Base-by-base conservation (phyloP, 1,284 basidiomycete genomes). In the Ganoderma sp. region DNA sequence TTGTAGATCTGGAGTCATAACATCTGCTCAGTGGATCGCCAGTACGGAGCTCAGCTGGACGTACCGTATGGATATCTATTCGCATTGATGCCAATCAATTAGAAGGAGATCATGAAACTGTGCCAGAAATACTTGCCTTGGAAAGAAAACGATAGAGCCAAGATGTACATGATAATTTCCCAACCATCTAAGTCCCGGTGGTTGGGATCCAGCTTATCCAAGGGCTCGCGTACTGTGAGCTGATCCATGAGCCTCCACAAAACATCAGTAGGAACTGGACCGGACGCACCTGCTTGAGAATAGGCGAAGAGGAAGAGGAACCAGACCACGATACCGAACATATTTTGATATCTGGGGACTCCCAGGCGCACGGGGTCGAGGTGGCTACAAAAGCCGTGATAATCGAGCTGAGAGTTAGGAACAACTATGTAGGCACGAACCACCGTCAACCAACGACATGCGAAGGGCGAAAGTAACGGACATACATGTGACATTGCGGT, bases 341-440 rank as follows among this genome's bases (percentile, higher is more conserved):
- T 84, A 71, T 93, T 94, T 75, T 93, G 93, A 75, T 93, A 94
- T 66, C 90, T 90, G 15, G 96, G 96, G n/a, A 97, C 94, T 28
- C 87, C 89, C 60, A 98, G 81, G n/a, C 96, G 88, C 15, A 89
- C 83, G 2, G 94, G 89, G 74, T 96, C 86, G 22, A 96, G 76
- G 75, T 92, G 93, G 39, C 83, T 84, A 85, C 88, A 91, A 75
- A 95, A 90, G 0, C 83, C 83, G 48, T 80, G 78, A 41, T 82
- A 79, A n/a, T 82, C 83, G 52, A 81, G 80, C 66, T 89, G 84
- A 14, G 80, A 78, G 75, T 89, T 92, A 2, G 84, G 83, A 14
- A 89, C 82, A 76, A 92, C 92, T 94, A 39, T 39, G 37, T 39
- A 64, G 25, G 61, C 42, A 39, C 22, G 8, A 2, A 2, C 15